Evolutionary conservation across 257 asterid species (phyloP).

Genomic region (Primulina eburnea): DNA sequence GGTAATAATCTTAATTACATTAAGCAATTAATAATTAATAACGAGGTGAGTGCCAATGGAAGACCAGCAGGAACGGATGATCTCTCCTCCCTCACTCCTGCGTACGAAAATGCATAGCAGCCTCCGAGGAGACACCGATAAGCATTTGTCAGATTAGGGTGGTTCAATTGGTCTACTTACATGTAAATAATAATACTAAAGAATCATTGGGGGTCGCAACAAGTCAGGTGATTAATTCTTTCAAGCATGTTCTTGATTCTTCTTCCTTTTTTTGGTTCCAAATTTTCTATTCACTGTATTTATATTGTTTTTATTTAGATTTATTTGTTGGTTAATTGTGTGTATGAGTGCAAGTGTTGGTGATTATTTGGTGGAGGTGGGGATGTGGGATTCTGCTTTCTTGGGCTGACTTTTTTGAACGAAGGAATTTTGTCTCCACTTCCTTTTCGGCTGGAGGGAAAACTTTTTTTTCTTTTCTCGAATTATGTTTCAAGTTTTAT

Average conservation of each 20-base stretch:
- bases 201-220: slow-evolving; percentile 21
- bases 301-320: not conserved
- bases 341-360: not conserved
- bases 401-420: slow-evolving; percentile 26
- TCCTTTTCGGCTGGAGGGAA: slow-evolving; percentile 26
- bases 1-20: no score
- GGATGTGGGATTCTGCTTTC: slow-evolving; percentile 22
- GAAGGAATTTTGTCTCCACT: slow-evolving; percentile 16
- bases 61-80: not conserved
- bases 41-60: not conserved
- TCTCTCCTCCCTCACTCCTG: not conserved
- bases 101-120: slow-evolving; percentile 20
- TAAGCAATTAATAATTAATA: no score
- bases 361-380: slow-evolving; percentile 10
- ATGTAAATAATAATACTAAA: slow-evolving; percentile 14
- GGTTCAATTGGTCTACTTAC: slow-evolving; percentile 26
- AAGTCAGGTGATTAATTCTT: slow-evolving; percentile 50
- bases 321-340: not conserved
- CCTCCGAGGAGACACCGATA: slow-evolving; percentile 42
- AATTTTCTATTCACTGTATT: not conserved
- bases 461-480: slow-evolving; percentile 12
- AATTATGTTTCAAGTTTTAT: slow-evolving; percentile 17
- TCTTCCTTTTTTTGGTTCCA: no score
- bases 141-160: slow-evolving; percentile 59
- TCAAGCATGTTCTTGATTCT: not conserved